Evolutionary conservation across 805 yeast genomes (phyloP).

Genomic region (Schizosaccharomyces japonicus): DNA sequence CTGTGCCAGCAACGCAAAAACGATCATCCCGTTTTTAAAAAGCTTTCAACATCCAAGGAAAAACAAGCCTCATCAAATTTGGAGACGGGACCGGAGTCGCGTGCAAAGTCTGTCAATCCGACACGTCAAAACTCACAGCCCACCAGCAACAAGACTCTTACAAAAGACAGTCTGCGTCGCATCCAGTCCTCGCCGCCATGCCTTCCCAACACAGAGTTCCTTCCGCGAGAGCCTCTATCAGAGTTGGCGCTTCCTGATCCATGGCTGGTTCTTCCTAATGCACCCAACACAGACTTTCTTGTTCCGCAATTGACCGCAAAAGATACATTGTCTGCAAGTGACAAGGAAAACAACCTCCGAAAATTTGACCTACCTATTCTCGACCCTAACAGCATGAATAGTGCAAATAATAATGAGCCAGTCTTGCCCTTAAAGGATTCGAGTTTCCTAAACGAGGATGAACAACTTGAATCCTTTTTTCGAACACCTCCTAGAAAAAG

Average conservation of each 20-base stretch:
- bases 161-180: background rate
- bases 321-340: background rate
- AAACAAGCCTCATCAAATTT: too few species aligned
- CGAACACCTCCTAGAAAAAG: background rate
- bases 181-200: background rate
- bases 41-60: background rate
- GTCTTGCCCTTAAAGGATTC: background rate
- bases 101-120: too few species aligned
- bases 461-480: background rate
- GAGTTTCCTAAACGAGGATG: background rate
- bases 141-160: too few species aligned
- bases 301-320: too few species aligned
- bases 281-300: background rate
- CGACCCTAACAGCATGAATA: background rate
- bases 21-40: background rate
- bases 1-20: background rate
- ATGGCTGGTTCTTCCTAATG: background rate
- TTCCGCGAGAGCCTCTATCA: background rate
- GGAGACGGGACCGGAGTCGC: too few species aligned
- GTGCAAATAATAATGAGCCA: background rate
- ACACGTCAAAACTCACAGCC: too few species aligned
- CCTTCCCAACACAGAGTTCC: background rate
- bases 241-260: background rate
- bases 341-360: background rate
- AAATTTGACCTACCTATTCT: too few species aligned